Evolutionary conservation across 495 filamentous ascomycete species (phyloP), one percentile per base, ranked within the genome.

Genomic region (Pyronema domesticum): DNA sequence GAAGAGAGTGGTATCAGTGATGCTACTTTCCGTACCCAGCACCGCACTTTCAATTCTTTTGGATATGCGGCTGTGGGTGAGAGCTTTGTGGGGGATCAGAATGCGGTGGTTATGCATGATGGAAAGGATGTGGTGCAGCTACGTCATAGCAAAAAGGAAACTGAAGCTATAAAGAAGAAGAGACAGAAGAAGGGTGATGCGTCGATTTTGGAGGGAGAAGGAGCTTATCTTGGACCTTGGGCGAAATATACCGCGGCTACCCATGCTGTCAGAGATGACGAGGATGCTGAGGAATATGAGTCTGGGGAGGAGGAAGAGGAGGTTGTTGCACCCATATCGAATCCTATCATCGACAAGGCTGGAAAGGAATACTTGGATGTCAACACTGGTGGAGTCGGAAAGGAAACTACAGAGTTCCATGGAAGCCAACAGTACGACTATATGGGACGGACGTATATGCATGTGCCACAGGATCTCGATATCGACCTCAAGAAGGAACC

Each of bases 391-490:
- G 79, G 79, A 47, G 75, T 74, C 36, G 62, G 62, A 18, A 55
- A 54, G 42, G 89, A 96, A 69, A 88, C 82, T 45, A 86, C 80
- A n/a, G 78, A 82, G 49, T 99, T 94, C 71, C 81, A 94, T 55
- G 93, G 88, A 44, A 70, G 72, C n/a, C 73, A 82, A 61, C 68
- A 85, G 67, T 81, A 80, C 72, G 93, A 96, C 67, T 96, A 96
- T 68, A 79, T 86, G 61, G 91, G 91, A 35, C 72, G 91, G 57
- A 94, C 88, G 17, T 89, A 87, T 64, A 87, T 91, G 84, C 93
- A 96, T 69, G 77, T 96, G 4, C 91, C 91, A n/a, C 86, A 87
- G 67, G 91, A 95, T 69, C 71, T 96, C 64, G 89, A 89, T 67
- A 76, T 95, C 66, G 85, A 94, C 63, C 72, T 98, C 58, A 74